A percentile compares a stretch with the other conserved stretches of the same genome.
Evolutionary conservation across 2,329 filamentous ascomycete genomes (phyloP).

Genomic region (Apiospora sp.): DNA sequence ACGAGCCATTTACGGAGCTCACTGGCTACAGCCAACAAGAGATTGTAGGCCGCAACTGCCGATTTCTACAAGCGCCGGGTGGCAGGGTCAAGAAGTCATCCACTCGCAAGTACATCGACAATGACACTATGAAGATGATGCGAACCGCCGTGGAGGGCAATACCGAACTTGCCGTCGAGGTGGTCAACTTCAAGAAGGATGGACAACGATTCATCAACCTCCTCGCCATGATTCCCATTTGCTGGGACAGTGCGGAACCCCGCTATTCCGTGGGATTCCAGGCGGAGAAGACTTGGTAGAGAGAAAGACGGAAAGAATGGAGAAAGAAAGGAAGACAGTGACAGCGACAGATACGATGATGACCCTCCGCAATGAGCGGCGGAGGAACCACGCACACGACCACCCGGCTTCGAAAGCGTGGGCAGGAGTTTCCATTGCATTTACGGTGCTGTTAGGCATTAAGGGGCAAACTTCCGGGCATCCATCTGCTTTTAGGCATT

Average conservation of each 20-base stretch:
- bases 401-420: not conserved
- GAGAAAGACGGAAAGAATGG: not conserved
- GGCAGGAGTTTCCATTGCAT: not conserved
- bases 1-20: slow-evolving; percentile 78
- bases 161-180: slow-evolving; percentile 55
- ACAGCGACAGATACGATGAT: not conserved
- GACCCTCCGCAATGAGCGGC: not conserved
- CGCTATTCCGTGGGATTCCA: slow-evolving; percentile 85
- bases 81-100: slow-evolving; percentile 68
- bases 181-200: slow-evolving; percentile 85
- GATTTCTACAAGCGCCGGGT: slow-evolving; percentile 81
- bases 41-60: slow-evolving; percentile 81
- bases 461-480: not conserved
- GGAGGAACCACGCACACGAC: not conserved
- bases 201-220: slow-evolving; percentile 83
- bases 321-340: not conserved
- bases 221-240: slow-evolving; percentile 84
- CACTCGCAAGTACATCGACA: slow-evolving; percentile 71
- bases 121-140: slow-evolving; percentile 66
- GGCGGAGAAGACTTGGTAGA: slow-evolving; percentile 56
- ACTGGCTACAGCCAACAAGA: slow-evolving; percentile 81
- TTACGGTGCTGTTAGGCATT: slow-evolving; percentile 6
- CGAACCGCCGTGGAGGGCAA: slow-evolving; percentile 53
- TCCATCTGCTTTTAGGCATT: slow-evolving; percentile 26
- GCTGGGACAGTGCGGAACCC: slow-evolving; percentile 68